Evolutionary conservation across 192 early-diverging fungal species (phyloP), one percentile per base, ranked within the genome.

Genomic region (Linnemannia hyalina): DNA sequence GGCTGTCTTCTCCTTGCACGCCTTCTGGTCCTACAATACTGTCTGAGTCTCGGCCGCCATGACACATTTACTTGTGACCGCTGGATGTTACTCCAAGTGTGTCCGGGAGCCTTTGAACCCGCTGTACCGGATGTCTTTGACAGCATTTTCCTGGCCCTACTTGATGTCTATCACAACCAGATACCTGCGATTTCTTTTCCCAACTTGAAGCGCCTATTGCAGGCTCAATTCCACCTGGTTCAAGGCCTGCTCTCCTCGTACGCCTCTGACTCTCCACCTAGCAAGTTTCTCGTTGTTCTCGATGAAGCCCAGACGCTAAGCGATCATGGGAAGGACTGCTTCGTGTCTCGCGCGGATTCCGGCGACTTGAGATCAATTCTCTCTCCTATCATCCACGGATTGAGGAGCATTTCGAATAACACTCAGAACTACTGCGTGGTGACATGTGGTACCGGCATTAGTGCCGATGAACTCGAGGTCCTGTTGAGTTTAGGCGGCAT

Each of bases 31-130:
- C 79, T 86, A 49, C 71, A 81, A 77, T 36, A 80, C 76, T 86
- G 83, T 55, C 75, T 77, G 74, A 78, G 83, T 86, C 70, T 86
- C 79, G 71, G 72, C 49, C 57, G 60, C 78, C 49, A 38, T 69
- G 83, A 80, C 71, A 69, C 70, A 74, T 85, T 85, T 80, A 85
- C 83, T 29, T 80, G 78, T 76, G 83, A 85, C 7, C 78, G 83
- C 42, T 85, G 78, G 83, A 85, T 85, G 83, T 80, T 85, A 46
- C 74, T 85, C 78, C 75, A 80, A 85, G 78, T 85, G 40, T 85
- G 83, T 63, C 83, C 78, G 35, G 78, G 83, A 85, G 83, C 83
- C 78, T 85, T 85, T 80, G 78, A 80, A 7, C 13, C 69, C 47
- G 13, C 74, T 38, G 47, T 85, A 76, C 68, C 78, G 49, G 78